Evolutionary conservation across 2,329 filamentous ascomycete species (phyloP).

Genomic region (Alternaria triticina): DNA sequence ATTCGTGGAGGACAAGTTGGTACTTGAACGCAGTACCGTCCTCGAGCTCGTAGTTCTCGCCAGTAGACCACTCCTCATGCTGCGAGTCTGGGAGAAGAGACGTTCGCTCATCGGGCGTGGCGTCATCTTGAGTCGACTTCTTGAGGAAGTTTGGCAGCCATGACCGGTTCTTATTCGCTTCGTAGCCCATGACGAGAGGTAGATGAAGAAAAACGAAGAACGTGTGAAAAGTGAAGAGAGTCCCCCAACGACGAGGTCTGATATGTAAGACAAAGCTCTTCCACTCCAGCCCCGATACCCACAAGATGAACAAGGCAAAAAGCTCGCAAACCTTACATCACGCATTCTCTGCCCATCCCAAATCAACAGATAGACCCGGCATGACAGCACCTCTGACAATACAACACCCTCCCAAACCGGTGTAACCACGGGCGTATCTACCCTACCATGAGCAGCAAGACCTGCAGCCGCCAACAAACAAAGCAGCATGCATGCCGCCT

Average conservation of each 20-base stretch:
- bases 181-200: conserved; percentile 29
- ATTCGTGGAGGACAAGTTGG: conserved; percentile 61
- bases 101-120: conserved; percentile 51
- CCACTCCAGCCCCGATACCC: not conserved
- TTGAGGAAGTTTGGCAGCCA: conserved; percentile 41
- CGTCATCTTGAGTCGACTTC: conserved; percentile 22
- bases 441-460: conserved; percentile 12
- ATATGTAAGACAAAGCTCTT: conserved; percentile 1
- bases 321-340: conserved; percentile 18
- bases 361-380: conserved; percentile 23
- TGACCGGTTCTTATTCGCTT: conserved; percentile 23
- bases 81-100: conserved; percentile 51
- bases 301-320: conserved; percentile 7
- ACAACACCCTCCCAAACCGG: conserved; percentile 24
- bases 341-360: conserved; percentile 8
- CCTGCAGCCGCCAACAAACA: conserved; percentile 22
- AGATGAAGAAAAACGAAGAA: not conserved
- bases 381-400: conserved; percentile 34
- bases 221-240: not conserved
- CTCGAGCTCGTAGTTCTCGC: conserved; percentile 50
- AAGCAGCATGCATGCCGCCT: conserved; percentile 25
- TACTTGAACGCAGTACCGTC: conserved; percentile 42
- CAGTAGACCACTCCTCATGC: conserved; percentile 43
- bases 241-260: not conserved
- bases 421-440: conserved; percentile 19